Base-by-base conservation (phyloP, 148 eudicot genomes). In the Cornus controversa region DNA sequence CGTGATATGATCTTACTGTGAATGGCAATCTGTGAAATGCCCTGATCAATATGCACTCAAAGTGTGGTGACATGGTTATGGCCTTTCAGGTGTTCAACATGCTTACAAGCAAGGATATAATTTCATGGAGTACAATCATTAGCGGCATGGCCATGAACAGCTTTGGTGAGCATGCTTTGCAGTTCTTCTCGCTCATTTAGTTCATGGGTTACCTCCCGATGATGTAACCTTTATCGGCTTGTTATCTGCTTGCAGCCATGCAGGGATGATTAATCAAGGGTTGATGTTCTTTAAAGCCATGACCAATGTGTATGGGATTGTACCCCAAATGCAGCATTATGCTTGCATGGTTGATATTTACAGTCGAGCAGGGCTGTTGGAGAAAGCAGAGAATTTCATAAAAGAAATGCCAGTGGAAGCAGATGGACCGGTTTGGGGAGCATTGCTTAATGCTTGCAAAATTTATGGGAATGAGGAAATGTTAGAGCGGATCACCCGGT, bases 391-490 rank as follows among this genome's bases (percentile, higher is more conserved):
- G 65, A 65, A 28, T 40, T 80, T 80, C 65, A 71, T 80, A 26
- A 53, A 5, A 18, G 66, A 76, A 58, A 75, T 80, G 82, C 70
- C 64, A 6, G 23, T 80, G 65, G 75, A 69, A 75, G 79, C 82
- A 45, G 79, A 80, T 70, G 82, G 79, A 47, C n/a, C 66, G 27
- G 70, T 80, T 75, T 75, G 82, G 82, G 82, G 82, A 28, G 71
- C 79, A 4, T 70, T 80, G n/a, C 78, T 80, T 63, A 69, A 76
- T 75, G 82, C 79, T 29, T 80, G 82, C 53, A 75, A 62, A 65
- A 58, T 70, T 70, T 60, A 80, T 75, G 82, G 82, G 57, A 75
- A 68, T n/a, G 82, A 75, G 50, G 78, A 45, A 75, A 75, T 80
- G 79, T 64, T 63, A 47, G 36, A 22, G 64, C 25, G 66, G 25